phyloP scores from a whole-genome alignment of 352 stramenopile species.

The Peronospora farinosa region DNA sequence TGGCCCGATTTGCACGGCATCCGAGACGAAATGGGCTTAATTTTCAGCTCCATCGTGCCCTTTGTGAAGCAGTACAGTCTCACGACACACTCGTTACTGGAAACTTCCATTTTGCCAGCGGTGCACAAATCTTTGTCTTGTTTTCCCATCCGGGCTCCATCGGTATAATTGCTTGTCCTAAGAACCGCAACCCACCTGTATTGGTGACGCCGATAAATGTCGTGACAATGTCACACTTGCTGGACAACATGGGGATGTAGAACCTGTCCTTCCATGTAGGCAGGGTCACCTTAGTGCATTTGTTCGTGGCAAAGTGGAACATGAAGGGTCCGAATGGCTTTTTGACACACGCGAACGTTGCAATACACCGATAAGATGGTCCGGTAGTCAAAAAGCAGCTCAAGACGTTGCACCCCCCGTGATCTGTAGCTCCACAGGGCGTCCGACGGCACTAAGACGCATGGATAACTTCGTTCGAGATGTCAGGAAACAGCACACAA shows the following conservation, averaged over 20 bases:
- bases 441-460: conserved; percentile 47
- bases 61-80: conserved; percentile 61
- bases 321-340: conserved; percentile 83
- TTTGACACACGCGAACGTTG: conserved; percentile 79
- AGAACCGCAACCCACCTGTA: conserved; percentile 46
- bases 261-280: conserved; percentile 59
- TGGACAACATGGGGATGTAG: conserved; percentile 77
- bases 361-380: conserved; percentile 62
- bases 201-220: conserved; percentile 66
- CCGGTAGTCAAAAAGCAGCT: conserved; percentile 75
- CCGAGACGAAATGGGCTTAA: conserved; percentile 50
- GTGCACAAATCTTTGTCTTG: conserved; percentile 27
- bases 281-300: conserved; percentile 48
- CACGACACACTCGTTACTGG: conserved; percentile 59
- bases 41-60: conserved; percentile 49
- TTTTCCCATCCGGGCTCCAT: conserved; percentile 66
- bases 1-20: conserved; percentile 69
- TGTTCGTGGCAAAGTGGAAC: conserved; percentile 72
- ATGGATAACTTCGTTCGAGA: conserved; percentile 28
- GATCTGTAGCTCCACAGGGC: conserved; percentile 57
- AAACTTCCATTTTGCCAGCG: conserved; percentile 76
- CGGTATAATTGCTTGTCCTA: conserved; percentile 55
- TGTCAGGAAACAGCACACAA: conserved; percentile 36
- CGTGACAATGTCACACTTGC: conserved; percentile 72
- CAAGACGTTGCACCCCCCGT: conserved; percentile 36